Evolutionary conservation across 2,329 filamentous ascomycete genomes (phyloP), one percentile per base, ranked within the genome.

Genomic region (Colletotrichum sp.): DNA sequence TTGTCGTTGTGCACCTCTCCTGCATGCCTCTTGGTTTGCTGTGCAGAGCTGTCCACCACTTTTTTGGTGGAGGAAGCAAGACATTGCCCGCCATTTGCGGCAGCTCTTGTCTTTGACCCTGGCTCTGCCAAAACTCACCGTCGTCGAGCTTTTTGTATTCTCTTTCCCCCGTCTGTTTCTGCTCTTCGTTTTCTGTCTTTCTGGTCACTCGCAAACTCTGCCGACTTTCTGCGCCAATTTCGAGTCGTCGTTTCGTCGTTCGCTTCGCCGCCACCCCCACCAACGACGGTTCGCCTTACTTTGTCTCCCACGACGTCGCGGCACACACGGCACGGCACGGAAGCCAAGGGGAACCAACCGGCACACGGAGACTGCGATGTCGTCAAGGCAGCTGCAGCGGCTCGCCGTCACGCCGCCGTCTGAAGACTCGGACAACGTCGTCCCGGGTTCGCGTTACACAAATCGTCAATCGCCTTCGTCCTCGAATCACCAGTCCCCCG

Each of bases 331-430:
- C 44, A 52, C 44, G n/a, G 44, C 44, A 52, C 44, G 44, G n/a
- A 52, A 52, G 44, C 44, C n/a, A 52, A 52, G 44, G n/a, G 44
- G 44, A 52, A 52, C 8, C 67, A 69, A 52, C 27, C 44, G 19
- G 49, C 36, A 57, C 49, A 32, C 30, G 32, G 44, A 68, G 59
- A 63, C 59, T 34, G 59, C 59, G 36, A 73, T 76, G 73, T 62
- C 73, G 70, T 62, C 73, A 32, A 64, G 73, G 30, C 73, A 63
- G 44, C 62, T 77, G 29, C 75, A 74, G 34, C 66, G 65, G 57
- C 75, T 71, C 30, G 75, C 66, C 61, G 75, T 71, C 59, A 77
- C 75, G 39, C 75, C 75, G 49, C 71, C 75, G 13, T 77, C 75
- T 36, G 75, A 77, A 44, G 73, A 76, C 49, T 76, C 73, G 30